A percentile compares a stretch with the other conserved stretches of the same genome.
Evolutionary conservation across 257 asterid species (phyloP).

Genomic region (Solanum verrucosum): DNA sequence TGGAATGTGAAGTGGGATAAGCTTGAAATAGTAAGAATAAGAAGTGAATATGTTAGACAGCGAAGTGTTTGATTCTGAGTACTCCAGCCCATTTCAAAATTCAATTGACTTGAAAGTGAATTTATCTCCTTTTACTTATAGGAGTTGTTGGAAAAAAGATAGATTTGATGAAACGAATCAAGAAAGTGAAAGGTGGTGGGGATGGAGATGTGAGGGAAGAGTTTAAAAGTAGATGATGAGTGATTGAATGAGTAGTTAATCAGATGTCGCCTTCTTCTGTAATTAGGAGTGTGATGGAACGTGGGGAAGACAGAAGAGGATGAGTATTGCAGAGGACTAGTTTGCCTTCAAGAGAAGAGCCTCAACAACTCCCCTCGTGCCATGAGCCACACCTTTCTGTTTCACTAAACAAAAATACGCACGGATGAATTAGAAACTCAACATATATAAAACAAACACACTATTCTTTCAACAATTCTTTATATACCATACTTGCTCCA

Average conservation of each 20-base stretch:
- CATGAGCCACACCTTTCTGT: constrained; percentile 10
- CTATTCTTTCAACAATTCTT: not conserved
- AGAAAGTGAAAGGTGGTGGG: not conserved
- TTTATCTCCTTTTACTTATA: not conserved
- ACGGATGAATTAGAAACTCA: not conserved
- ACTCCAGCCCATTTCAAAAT: constrained; percentile 19
- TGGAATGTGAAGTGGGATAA: constrained; percentile 23
- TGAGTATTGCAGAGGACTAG: constrained; percentile 8
- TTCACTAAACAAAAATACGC: not conserved
- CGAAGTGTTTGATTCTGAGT: constrained; percentile 9
- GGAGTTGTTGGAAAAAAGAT: not conserved
- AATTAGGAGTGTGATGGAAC: constrained; percentile 31
- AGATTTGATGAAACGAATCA: not conserved
- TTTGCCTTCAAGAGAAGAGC: not conserved
- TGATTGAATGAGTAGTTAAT: constrained; percentile 6
- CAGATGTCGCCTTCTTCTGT: constrained; percentile 6
- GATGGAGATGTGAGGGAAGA: constrained; percentile 14
- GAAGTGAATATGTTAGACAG: constrained; percentile 14
- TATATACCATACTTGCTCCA: not conserved
- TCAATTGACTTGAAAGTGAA: not conserved
- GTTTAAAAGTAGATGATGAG: not conserved
- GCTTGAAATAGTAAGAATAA: constrained; percentile 25
- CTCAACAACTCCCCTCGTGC: constrained; percentile 13
- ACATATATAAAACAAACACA: not conserved
- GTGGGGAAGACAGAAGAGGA: constrained; percentile 27